Conservation (phyloP, 2,329 filamentous ascomycete species). For the Colletotrichum zoysiae region DNA sequence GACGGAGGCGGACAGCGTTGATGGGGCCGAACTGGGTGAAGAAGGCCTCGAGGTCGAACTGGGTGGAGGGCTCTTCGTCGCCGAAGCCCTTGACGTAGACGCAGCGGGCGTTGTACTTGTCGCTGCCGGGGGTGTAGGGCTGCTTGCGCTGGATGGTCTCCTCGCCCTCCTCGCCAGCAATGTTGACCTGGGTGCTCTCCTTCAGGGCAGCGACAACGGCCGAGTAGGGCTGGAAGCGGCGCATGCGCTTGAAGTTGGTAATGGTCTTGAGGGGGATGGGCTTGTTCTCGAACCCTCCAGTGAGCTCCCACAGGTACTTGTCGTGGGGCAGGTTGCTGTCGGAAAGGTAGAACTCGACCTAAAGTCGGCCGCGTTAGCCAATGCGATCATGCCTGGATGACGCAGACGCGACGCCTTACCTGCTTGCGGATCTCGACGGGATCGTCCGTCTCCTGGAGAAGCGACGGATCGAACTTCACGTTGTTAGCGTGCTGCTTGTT, state of each 20-base stretch:
- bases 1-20: conserved; percentile 88
- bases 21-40: conserved; percentile 85
- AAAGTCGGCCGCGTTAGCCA: conserved; percentile 26
- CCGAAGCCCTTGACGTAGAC: conserved; percentile 97
- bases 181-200: conserved; percentile 78
- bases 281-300: conserved; percentile 84
- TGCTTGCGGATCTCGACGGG: conserved; percentile 86
- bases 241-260: conserved; percentile 95
- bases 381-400: too few relatives aligned
- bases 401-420: conserved; percentile 60
- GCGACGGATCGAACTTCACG: conserved; percentile 78
- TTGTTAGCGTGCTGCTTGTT: conserved; percentile 63
- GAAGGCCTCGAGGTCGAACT: conserved; percentile 95
- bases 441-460: conserved; percentile 79
- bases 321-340: conserved; percentile 91
- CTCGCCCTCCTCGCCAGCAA: conserved; percentile 79
- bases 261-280: conserved; percentile 83
- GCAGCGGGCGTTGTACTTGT: conserved; percentile 77
- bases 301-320: conserved; percentile 84
- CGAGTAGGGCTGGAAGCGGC: conserved; percentile 88
- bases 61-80: conserved; percentile 83
- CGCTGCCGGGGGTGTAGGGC: conserved; percentile 71
- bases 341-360: conserved; percentile 98
- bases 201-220: conserved; percentile 87
- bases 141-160: conserved; percentile 83